A percentile compares a stretch with the other conserved stretches of the same genome.
Evolutionary conservation across 106 monocot genomes (phyloP).

Genomic region (Cymbidium sinense): DNA sequence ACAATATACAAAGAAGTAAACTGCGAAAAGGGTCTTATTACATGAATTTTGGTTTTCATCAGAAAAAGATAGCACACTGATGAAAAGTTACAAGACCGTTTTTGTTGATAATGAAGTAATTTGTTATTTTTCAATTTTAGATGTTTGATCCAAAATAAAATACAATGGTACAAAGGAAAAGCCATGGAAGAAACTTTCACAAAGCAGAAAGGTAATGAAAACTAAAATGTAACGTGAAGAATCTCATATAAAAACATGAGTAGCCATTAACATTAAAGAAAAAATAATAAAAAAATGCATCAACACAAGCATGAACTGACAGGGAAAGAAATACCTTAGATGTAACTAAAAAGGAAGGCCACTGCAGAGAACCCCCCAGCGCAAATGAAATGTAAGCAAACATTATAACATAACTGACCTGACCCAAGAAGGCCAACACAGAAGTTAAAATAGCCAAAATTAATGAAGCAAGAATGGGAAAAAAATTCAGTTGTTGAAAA

Average conservation of each 20-base stretch:
- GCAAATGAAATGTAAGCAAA: constrained; percentile 90
- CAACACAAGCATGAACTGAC: not conserved
- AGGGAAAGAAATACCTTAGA: constrained; percentile 67
- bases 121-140: not conserved
- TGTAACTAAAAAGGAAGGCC: constrained; percentile 58
- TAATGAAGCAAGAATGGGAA: not conserved
- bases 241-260: not conserved
- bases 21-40: not conserved
- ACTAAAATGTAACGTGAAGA: not conserved
- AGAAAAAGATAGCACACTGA: not conserved
- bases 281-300: not conserved
- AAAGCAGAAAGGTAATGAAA: not conserved
- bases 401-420: constrained; percentile 98
- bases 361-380: constrained; percentile 50
- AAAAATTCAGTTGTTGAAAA: not conserved
- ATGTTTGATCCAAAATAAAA: not conserved
- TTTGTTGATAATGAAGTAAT: not conserved
- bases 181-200: not conserved
- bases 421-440: constrained; percentile 20
- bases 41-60: not conserved
- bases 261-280: not conserved
- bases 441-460: not conserved
- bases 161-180: not conserved
- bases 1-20: not conserved
- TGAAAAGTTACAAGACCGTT: not conserved